Evolutionary conservation across 2,329 filamentous ascomycete genomes (phyloP), one percentile per base, ranked within the genome.

Genomic region (Aspergillus hortae): DNA sequence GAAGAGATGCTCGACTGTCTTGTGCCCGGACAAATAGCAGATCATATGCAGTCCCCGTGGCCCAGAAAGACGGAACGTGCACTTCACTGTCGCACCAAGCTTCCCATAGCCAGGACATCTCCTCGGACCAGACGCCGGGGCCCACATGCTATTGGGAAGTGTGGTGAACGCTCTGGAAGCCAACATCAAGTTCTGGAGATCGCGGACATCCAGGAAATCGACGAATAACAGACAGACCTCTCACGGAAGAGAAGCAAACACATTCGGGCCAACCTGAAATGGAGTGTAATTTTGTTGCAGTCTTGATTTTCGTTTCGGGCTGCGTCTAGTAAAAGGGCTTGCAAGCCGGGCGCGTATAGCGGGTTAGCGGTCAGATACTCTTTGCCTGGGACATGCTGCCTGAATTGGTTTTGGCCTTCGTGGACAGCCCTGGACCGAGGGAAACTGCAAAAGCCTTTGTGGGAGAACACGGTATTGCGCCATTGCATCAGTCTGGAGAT

Each of bases 31-130:
- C 4, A 4, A 25, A 4, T 4, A 10, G 27, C 6, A 27, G 14
- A 42, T 51, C 32, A 43, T 50, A 41, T 23, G 51, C 17, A 48
- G 46, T 50, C 10, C 52, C 7, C 19, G 23, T 40, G 33, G 54
- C 57, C 56, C 56, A 57, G 19, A 44, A 15, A 7, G 30, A 52
- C 40, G 53, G 51, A 6, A 4, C 14, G 12, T 57, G 53, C n/a
- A 38, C 32, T 27, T 57, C 52, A 4, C 23, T 38, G 33, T 55
- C 52, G 17, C 51, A 36, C 51, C 54, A 54, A 1, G 52, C 53
- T 46, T 58, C 57, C 54, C 56, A 58, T 15, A 60, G 23, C 58
- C 58, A 60, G 4, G 56, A 56, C 58, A 60, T 57, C 23, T 60
- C 55, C 30, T 10, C 48, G 51, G 9, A 57, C 35, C 6, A 59